These are phyloP conservation scores for Beauveria bassiana DNA, from an alignment of 2,329 filamentous ascomycete species.

Conservation along the genomic window DNA sequence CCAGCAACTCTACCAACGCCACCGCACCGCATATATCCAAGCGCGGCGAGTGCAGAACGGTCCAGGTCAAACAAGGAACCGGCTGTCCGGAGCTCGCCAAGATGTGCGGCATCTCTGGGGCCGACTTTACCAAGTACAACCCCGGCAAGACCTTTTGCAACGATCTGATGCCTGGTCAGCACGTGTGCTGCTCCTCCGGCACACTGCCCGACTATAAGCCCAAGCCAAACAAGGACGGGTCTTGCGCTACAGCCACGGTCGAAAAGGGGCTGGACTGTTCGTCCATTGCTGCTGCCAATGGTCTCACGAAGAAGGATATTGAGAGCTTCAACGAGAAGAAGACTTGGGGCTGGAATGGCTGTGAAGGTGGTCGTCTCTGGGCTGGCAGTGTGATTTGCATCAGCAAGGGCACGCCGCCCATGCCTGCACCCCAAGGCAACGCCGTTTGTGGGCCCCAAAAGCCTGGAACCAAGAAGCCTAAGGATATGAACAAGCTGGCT, in stretches of 20 bases:
- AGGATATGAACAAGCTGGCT: slow-evolving; percentile 11
- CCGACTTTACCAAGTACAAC: slow-evolving; percentile 30
- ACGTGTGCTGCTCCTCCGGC: slow-evolving; percentile 30
- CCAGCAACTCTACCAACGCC: neutral
- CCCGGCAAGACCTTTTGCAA: slow-evolving; percentile 21
- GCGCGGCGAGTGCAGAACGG: too few species aligned
- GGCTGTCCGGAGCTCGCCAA: too few species aligned
- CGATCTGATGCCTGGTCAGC: slow-evolving; percentile 24
- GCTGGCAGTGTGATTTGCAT: slow-evolving; percentile 16
- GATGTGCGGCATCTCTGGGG: slow-evolving; percentile 25
- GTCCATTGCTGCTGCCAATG: slow-evolving; percentile 19
- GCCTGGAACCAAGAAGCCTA: slow-evolving; percentile 17
- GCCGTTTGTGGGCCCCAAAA: slow-evolving; percentile 18
- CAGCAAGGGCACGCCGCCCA: slow-evolving; percentile 15
- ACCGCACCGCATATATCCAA: too few species aligned
- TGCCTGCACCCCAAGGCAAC: slow-evolving; percentile 16
- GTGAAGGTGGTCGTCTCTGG: slow-evolving; percentile 11
- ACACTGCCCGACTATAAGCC: slow-evolving; percentile 26
- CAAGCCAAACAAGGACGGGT: slow-evolving; percentile 26
- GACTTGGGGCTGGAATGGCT: slow-evolving; percentile 20
- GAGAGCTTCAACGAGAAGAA: slow-evolving; percentile 20
- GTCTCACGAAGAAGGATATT: slow-evolving; percentile 15
- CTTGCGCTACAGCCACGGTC: slow-evolving; percentile 27
- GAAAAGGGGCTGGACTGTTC: slow-evolving; percentile 25
- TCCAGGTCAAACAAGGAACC: too few species aligned